These are phyloP conservation scores for Aspergillus sp. DNA, from an alignment of 2,329 filamentous ascomycete genomes.

Conservation along the genomic window DNA sequence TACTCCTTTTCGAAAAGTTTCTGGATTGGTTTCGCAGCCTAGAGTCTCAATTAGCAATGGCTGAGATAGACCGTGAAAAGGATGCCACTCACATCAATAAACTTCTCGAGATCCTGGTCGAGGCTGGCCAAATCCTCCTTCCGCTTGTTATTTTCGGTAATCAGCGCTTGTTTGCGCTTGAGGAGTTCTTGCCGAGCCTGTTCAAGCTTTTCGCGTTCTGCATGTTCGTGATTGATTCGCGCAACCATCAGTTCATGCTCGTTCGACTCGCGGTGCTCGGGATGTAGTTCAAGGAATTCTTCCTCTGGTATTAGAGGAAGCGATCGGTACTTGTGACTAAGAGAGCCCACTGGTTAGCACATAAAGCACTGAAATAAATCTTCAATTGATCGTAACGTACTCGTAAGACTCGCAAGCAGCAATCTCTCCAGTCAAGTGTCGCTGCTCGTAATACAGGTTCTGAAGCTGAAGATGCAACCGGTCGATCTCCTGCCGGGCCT, in stretches of 20 bases:
- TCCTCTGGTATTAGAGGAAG: conserved; percentile 81
- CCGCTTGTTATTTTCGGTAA: conserved; percentile 81
- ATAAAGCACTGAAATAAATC: neutral
- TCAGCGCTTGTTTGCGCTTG: conserved; percentile 68
- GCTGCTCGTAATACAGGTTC: conserved; percentile 94
- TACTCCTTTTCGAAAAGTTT: conserved; percentile 77
- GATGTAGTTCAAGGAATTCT: conserved; percentile 74
- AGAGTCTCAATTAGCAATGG: conserved; percentile 19
- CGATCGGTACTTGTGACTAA: conserved; percentile 76
- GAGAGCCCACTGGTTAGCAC: neutral
- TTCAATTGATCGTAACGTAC: conserved; percentile 54
- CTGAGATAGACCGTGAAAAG: neutral
- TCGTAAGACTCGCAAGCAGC: conserved; percentile 86
- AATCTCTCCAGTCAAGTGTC: conserved; percentile 87
- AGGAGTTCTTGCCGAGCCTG: conserved; percentile 76
- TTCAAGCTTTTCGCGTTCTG: conserved; percentile 80
- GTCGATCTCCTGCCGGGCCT: conserved; percentile 88
- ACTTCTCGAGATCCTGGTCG: conserved; percentile 89
- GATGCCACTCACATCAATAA: conserved; percentile 70
- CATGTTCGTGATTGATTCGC: conserved; percentile 86
- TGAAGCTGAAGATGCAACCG: conserved; percentile 87
- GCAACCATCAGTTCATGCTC: conserved; percentile 85
- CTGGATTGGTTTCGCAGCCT: conserved; percentile 87
- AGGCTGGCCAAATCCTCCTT: conserved; percentile 90
- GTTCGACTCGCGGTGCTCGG: conserved; percentile 69